Percentiles rank a stretch among this genome's conserved stretches.
Evolutionary conservation across 192 early-diverging fungal genomes (phyloP).

Genomic region (Podila clonocystis): DNA sequence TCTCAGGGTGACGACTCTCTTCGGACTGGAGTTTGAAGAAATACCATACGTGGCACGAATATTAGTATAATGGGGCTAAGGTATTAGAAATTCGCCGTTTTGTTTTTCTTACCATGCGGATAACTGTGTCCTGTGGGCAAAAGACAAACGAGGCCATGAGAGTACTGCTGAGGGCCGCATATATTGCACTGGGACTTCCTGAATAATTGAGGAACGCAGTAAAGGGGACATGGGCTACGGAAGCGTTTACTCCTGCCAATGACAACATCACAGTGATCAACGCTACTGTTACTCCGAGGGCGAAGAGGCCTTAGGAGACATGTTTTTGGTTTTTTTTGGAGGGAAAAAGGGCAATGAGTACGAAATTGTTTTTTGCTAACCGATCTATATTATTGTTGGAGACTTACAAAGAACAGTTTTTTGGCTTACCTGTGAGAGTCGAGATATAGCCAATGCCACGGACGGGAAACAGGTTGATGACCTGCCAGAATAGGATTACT

Average conservation of each 20-base stretch:
- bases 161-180: conserved; percentile 29
- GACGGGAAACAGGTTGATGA: conserved; percentile 22
- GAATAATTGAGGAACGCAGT: conserved; percentile 43
- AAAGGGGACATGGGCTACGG: conserved; percentile 24
- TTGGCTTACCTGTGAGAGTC: conserved; percentile 11
- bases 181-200: conserved; percentile 24
- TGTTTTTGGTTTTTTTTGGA: not conserved
- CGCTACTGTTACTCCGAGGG: conserved; percentile 16
- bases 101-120: conserved; percentile 23
- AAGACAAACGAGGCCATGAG: conserved; percentile 42
- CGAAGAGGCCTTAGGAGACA: conserved; percentile 11
- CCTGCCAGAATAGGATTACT: conserved; percentile 25
- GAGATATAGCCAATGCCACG: conserved; percentile 33
- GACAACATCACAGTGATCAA: conserved; percentile 21
- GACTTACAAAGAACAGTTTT: not conserved
- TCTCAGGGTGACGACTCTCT: conserved; percentile 28
- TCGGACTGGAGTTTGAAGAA: conserved; percentile 19
- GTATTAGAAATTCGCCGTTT: not conserved
- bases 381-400: not conserved
- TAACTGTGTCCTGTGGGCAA: conserved; percentile 37
- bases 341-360: not conserved
- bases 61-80: not conserved
- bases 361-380: not conserved
- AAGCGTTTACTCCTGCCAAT: conserved; percentile 13
- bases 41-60: not conserved